Evolutionary conservation across 768 basidiomycete species (phyloP), one percentile per base, ranked within the genome.

Genomic region (Lactarius indigo): DNA sequence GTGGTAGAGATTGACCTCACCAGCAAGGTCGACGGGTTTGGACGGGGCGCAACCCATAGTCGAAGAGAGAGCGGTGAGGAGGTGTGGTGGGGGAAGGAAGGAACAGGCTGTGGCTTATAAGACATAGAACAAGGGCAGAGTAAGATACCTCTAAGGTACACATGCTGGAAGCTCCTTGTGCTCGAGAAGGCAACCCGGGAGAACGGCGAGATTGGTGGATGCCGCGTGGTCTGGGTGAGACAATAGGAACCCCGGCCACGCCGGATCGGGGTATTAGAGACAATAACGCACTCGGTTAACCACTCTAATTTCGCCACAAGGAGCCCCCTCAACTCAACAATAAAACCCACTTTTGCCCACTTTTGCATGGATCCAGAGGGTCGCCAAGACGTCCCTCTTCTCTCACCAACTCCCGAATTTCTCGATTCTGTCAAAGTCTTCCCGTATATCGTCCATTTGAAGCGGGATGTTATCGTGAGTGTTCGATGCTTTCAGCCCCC

Each of bases 1-100:
- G 79, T 98, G 96, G 79, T 90, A 98, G 58, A 99, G 88, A 75
- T 87, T 92, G 77, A 88, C 84, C 63, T 86, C 85, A 52, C 79
- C 81, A 47, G 84, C 81, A 70, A 84, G 85, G 73, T 87, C 84
- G 74, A 85, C 79, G 31, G 82, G 81, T 76, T 84, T 71, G 42
- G 76, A 74, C 52, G 72, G 75, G 69, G 76, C 74, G 72, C 74
- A 72, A 60, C 73, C 73, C 70, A 76, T 73, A 63, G 62, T 72
- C 63, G 69, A 70, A 8, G 15, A 20, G 8, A 17, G 17, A 47
- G 39, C 9, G 52, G 30, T 35, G 65, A 63, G 59, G 63, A 39
- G 23, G 2, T 47, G 15, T 12, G 23, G n/a, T 18, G 18, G 3
- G 18, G 44, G 28, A 20, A 64, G 69, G 57, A 13, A 17, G 50